phyloP scores from a whole-genome alignment of 2,329 filamentous ascomycete genomes.

The Teratosphaeria gauchensis region DNA sequence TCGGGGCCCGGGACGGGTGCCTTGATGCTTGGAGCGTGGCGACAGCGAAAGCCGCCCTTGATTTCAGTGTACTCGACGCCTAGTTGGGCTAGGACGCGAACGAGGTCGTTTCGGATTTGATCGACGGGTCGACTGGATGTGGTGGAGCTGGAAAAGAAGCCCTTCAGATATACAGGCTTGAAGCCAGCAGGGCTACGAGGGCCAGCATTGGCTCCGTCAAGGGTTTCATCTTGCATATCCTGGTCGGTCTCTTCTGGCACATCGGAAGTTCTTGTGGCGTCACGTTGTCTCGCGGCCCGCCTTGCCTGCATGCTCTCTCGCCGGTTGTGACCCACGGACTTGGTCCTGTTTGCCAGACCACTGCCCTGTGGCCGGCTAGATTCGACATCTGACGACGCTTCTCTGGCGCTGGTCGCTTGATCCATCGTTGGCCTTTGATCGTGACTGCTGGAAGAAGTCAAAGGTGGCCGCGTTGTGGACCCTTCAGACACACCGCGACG shows the following conservation, averaged over 20 bases:
- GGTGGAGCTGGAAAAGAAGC: slow-evolving; percentile 92
- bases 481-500: slow-evolving; percentile 47
- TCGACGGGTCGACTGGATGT: slow-evolving; percentile 84
- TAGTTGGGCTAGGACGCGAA: slow-evolving; percentile 75
- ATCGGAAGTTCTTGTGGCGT: slow-evolving; percentile 53
- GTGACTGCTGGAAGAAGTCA: slow-evolving; percentile 16
- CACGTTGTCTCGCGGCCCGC: slow-evolving; percentile 44
- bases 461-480: slow-evolving; percentile 30
- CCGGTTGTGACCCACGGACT: slow-evolving; percentile 80
- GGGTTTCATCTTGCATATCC: slow-evolving; percentile 51
- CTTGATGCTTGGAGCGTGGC: slow-evolving; percentile 79
- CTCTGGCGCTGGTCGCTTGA: slow-evolving; percentile 18
- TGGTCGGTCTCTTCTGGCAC: slow-evolving; percentile 86
- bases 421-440: slow-evolving; percentile 28
- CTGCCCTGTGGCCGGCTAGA: slow-evolving; percentile 35
- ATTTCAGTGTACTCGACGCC: slow-evolving; percentile 90
- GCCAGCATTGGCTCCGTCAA: slow-evolving; percentile 39
- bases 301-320: slow-evolving; percentile 80
- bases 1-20: slow-evolving; percentile 36
- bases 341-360: slow-evolving; percentile 62
- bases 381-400: slow-evolving; percentile 43
- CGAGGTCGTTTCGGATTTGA: slow-evolving; percentile 81
- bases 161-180: slow-evolving; percentile 92
- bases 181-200: slow-evolving; percentile 61
- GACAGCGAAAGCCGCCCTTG: slow-evolving; percentile 84